These are phyloP conservation scores for Isoetes engelmannii DNA, from an alignment of 83 land plant genomes.

Conservation along the genomic window DNA sequence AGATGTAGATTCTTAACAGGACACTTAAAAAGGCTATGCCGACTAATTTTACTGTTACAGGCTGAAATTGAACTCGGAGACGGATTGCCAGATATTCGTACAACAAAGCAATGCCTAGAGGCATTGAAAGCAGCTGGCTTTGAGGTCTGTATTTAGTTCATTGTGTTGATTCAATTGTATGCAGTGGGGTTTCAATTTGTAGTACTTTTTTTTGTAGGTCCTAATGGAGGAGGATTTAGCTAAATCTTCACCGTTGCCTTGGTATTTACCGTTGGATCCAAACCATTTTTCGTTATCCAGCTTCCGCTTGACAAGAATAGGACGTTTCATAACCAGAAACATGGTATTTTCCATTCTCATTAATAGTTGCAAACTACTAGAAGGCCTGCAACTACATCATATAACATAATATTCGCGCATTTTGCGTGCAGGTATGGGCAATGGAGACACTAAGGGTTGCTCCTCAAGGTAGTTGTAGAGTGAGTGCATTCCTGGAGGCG, in stretches of 20 bases:
- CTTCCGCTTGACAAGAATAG: slow-evolving; percentile 72
- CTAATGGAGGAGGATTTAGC: slow-evolving; percentile 86
- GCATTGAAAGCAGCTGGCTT: slow-evolving; percentile 83
- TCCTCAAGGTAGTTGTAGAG: slow-evolving; percentile 82
- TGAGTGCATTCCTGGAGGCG: slow-evolving; percentile 79
- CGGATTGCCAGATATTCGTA: slow-evolving; percentile 90
- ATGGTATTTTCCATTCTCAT: slow-evolving; percentile 41
- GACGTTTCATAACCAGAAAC: slow-evolving; percentile 78
- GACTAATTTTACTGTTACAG: slow-evolving; percentile 27
- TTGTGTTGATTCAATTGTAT: not conserved
- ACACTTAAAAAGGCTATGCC: not conserved
- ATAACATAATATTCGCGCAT: not conserved
- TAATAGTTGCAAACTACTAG: not conserved
- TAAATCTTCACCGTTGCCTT: slow-evolving; percentile 61
- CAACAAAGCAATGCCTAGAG: slow-evolving; percentile 63
- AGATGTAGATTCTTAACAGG: not conserved
- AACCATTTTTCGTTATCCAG: slow-evolving; percentile 62
- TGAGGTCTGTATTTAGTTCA: slow-evolving; percentile 47
- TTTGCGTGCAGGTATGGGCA: slow-evolving; percentile 45
- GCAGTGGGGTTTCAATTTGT: not conserved
- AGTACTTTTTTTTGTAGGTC: slow-evolving; percentile 41
- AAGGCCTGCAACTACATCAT: not conserved
- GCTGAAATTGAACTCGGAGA: slow-evolving; percentile 94
- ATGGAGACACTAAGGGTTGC: slow-evolving; percentile 65
- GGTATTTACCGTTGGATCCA: slow-evolving; percentile 86